Base-by-base conservation (phyloP, 2,329 filamentous ascomycete genomes). In the Calonectria fujianensis region DNA sequence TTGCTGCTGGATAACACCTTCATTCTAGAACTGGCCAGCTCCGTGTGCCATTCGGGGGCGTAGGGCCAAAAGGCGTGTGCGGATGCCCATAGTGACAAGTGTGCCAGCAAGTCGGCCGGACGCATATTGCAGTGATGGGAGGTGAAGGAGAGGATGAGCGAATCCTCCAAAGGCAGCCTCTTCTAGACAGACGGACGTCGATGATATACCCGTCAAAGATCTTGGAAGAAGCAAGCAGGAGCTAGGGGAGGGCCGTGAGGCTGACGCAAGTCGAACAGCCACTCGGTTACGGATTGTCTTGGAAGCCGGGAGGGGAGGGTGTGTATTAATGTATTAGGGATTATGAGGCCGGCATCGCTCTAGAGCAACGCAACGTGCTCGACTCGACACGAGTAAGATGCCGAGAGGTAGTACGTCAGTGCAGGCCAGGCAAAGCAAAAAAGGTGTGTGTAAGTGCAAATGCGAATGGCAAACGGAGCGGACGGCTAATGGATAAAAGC, bases 11-110 rank as follows among this genome's bases (percentile, higher is more conserved):
- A 41, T 16, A 63, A 31, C 29, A 20, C n/a, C 45, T 48, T n/a
- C 14, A n/a, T 13, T 31, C 20, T 18, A 24, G 35, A 39, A 3
- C n/a, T 14, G 24, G 39, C 11, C 14, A 61, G 29, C 18, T 84
- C 81, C 61, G 80, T 70, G 61, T 81, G 76, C 85, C 85, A 86
- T 70, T 73, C 72, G 11, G 88, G 87, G 29, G 80, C 81, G 80
- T 86, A 90, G 6, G 87, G 87, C 64, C 83, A 88, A 80, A 91
- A 89, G 68, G 90, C 90, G 68, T 86, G 82, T 70, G 85, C 85
- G 65, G 85, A 82, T 50, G 86, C 84, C 84, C 87, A 90, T 80
- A 91, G 80, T 78, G 88, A 85, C 80, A 91, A 81, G 80, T 87
- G 87, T 74, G 88, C 79, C 54, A 90, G 77, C 74, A 86, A 67